Evolutionary conservation across 805 yeast genomes (phyloP).

Genomic region (Zygosaccharomyces gambellarensis): DNA sequence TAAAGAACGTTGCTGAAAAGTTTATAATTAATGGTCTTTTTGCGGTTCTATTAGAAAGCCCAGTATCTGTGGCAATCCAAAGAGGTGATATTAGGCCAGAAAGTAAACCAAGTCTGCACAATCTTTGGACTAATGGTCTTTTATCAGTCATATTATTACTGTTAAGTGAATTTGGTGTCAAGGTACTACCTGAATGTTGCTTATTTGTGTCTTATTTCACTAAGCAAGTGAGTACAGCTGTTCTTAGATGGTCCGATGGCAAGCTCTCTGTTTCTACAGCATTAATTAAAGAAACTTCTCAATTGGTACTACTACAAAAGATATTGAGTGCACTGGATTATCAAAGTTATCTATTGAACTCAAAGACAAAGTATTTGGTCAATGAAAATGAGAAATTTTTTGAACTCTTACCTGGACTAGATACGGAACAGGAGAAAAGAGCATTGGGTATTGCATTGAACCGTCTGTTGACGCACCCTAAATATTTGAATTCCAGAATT

Average conservation of each 20-base stretch:
- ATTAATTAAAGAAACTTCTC: conserved; percentile 61
- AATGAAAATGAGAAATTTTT: conserved; percentile 20
- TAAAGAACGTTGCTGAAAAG: conserved; percentile 60
- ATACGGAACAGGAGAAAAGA: conserved; percentile 52
- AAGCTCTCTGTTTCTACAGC: conserved; percentile 41
- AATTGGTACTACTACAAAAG: conserved; percentile 59
- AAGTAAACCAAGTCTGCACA: conserved; percentile 53
- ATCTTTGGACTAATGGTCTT: conserved; percentile 82
- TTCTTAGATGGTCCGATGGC: conserved; percentile 60
- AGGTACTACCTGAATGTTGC: conserved; percentile 59
- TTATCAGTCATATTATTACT: conserved; percentile 61
- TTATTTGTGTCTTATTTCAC: conserved; percentile 58
- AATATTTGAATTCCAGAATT: conserved; percentile 66
- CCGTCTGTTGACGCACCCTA: conserved; percentile 80
- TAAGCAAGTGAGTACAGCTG: conserved; percentile 59
- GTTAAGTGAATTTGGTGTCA: conserved; percentile 57
- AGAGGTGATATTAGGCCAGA: conserved; percentile 56
- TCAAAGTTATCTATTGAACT: conserved; percentile 41
- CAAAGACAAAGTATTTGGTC: conserved; percentile 13
- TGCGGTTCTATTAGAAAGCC: conserved; percentile 65
- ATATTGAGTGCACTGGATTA: conserved; percentile 51
- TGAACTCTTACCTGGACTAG: conserved; percentile 54
- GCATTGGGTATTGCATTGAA: conserved; percentile 57
- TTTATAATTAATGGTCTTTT: conserved; percentile 62
- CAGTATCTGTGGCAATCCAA: conserved; percentile 62